Base-by-base conservation (phyloP, 208 protist genomes). In the Trypanosoma boissoni region DNA sequence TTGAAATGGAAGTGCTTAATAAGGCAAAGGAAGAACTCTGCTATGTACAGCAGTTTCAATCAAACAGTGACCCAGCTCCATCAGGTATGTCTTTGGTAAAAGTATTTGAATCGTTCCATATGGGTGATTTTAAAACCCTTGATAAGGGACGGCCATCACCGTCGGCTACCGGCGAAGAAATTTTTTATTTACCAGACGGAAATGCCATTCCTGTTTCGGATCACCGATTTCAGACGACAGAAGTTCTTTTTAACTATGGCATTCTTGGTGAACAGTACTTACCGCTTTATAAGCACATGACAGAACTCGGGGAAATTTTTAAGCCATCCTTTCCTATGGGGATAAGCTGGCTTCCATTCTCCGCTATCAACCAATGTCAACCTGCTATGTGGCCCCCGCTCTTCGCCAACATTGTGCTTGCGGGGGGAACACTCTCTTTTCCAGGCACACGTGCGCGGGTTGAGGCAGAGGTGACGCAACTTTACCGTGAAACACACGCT, bases 371-470 rank as follows among this genome's bases (percentile, higher is more conserved):
- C 64, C 86, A 91, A 53, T 97, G 92, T 65, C 92, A 98, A 60
- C 56, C 86, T 10, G 68, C 83, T n/a, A 77, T 97, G 37, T 75
- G 91, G 41, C 66, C 81, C 26, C 80, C 92, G 68, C 88, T 98
- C 29, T 97, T 95, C 75, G 62, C 54, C 18, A 97, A 97, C 65
- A 96, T 98, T 41, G 81, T 98, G 55, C 59, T 98, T 5, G 88
- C 91, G 23, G 96, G 97, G 27, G 95, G 94, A 41, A 91, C 76
- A 12, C 78, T 96, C 4, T 79, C 95, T 29, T 96, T 97, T 45
- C 74, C 72, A 2, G 92, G 92, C 0, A 75, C 94, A 23, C 64
- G 81, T 27, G 66, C 69, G 9, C 78, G 97, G 23, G 63, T 99
- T 29, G 78, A 95, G 59, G 72, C 76, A 9, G 96, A 98, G 58